These are phyloP conservation scores for Quercus dentata DNA, from an alignment of 306 rosid species.

Conservation along the genomic window DNA sequence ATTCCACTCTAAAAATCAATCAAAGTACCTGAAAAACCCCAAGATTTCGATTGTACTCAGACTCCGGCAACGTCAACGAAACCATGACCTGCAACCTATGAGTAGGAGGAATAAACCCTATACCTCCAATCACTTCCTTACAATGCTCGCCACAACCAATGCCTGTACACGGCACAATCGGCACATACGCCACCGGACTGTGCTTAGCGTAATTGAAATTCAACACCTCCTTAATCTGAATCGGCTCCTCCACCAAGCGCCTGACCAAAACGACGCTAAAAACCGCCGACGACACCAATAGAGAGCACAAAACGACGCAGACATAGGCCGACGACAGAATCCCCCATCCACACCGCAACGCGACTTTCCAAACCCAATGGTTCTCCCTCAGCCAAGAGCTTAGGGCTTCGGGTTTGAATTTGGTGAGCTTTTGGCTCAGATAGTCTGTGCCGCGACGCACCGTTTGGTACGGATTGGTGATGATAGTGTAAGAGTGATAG, in stretches of 20 bases:
- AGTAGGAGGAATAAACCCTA: conserved; percentile 44
- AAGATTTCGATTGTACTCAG: conserved; percentile 74
- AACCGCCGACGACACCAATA: conserved; percentile 49
- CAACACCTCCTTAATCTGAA: conserved; percentile 51
- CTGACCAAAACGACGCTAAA: conserved; percentile 50
- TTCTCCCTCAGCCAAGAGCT: conserved; percentile 38
- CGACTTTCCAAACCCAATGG: conserved; percentile 46
- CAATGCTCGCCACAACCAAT: conserved; percentile 32
- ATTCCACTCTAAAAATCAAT: conserved; percentile 7
- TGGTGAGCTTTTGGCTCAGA: conserved; percentile 17
- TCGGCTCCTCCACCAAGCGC: conserved; percentile 53
- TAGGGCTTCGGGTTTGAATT: conserved; percentile 9
- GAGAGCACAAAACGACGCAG: conserved; percentile 40
- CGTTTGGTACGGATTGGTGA: conserved; percentile 56
- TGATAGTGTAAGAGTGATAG: conserved; percentile 35
- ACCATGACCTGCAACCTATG: conserved; percentile 49
- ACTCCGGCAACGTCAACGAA: conserved; percentile 60
- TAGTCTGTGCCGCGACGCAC: conserved; percentile 31
- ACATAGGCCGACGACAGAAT: conserved; percentile 58
- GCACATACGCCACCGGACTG: conserved; percentile 71
- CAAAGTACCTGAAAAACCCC: conserved; percentile 74
- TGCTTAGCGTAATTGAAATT: conserved; percentile 66
- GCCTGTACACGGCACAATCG: conserved; percentile 40
- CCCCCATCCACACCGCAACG: conserved; percentile 63
- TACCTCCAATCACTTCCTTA: conserved; percentile 13